Evolutionary conservation across 441 rosid genomes (phyloP), one percentile per base, ranked within the genome.

Genomic region (Aleurites moluccanus): DNA sequence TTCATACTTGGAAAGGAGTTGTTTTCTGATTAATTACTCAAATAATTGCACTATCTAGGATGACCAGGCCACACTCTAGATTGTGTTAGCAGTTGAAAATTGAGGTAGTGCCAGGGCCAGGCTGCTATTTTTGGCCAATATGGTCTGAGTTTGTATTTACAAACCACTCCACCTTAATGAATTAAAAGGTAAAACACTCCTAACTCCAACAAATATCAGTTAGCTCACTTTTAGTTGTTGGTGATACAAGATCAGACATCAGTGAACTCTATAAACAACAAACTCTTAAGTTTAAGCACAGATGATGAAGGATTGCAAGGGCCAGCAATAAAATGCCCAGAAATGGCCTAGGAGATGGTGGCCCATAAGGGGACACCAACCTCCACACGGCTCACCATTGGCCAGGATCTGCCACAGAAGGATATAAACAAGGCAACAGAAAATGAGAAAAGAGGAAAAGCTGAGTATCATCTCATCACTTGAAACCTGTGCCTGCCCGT

Each of bases 401-500:
- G 64, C 69, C 81, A 75, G 79, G 77, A 55, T 67, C 64, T 50
- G 63, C 60, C 61, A 73, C 61, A 73, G 57, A 64, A 69, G 59
- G 75, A 76, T 69, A 71, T 20, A 79, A 78, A 80, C 52, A 76
- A 74, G 72, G 27, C 68, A 75, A 65, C 61, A 20, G 61, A 62
- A 65, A 28, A 49, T 57, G 6, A 50, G 57, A 50, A 20, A 14
- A 66, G 62, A 67, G 67, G 70, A 13, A 13, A 42, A 71, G 62
- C 11, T 28, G 61, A 77, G 50, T 64, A 72, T 47, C 52, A 79
- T 66, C 71, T 73, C 74, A 75, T 76, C 66, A 70, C 75, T 85
- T 21, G 77, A 69, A 75, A 70, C 63, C 16, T 47, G 80, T 80
- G 80, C 81, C 73, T 73, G 85, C 86, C 91, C 90, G 81, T 85